Evolutionary conservation across 2,329 filamentous ascomycete genomes (phyloP), one percentile per base, ranked within the genome.

Genomic region (Lasiodiplodia citricola): DNA sequence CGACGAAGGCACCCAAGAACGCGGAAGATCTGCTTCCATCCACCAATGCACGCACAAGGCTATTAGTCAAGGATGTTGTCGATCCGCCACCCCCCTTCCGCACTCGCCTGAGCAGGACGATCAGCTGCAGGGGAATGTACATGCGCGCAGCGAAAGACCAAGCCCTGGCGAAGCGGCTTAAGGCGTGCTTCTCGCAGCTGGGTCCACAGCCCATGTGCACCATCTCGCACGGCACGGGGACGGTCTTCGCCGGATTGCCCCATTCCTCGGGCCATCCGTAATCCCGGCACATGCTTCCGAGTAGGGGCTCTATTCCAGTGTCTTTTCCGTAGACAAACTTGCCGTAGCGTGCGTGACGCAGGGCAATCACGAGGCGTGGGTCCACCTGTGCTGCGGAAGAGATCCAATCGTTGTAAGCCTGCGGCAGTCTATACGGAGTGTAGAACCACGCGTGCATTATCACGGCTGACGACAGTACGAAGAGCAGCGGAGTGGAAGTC

Each of bases 391-490:
- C 93, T 3, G 91, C 91, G 25, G 90, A 89, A 51, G 86, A 88
- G 73, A 97, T 96, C 93, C 93, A 96, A 76, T 89, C 90, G 74
- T 89, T 90, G 81, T 96, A 96, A 51, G 90, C 86, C 35, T 82
- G 85, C 2, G 93, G 93, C 1, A 97, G 85, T 23, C 87, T 85
- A 44, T 87, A 84, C 0, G 93, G 92, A 11, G 84, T 78, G 81
- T 95, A 97, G 77, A 96, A 90, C 92, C 92, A 97, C 21, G 92
- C 87, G 91, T 92, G 95, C 93, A 96, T 97, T 72, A 96, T 90
- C 47, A 92, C 81, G 25, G 90, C 91, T 50, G 87, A 89, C 23
- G 92, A 94, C 41, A 86, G 78, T 55, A 91, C 88, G 78, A 97
- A 96, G 21, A 94, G 81, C 6, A 87, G 80, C 4, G 92, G 87